Evolutionary conservation across 1,284 basidiomycete species (phyloP).

Genomic region (Fomitopsis betulina): DNA sequence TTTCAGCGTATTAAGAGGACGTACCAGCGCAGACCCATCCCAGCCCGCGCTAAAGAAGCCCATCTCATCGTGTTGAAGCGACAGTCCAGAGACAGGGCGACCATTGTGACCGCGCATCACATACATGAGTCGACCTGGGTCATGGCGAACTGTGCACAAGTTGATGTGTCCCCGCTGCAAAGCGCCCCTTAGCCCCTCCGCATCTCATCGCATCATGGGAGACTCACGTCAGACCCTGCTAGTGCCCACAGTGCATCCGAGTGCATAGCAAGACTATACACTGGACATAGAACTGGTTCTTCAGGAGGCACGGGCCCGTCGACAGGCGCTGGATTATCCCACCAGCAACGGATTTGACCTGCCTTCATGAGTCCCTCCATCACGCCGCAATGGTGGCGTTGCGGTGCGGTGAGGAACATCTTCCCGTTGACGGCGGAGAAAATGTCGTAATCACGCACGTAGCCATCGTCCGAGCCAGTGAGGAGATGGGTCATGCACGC

Average conservation of each 20-base stretch:
- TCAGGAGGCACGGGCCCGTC: slow-evolving; percentile 30
- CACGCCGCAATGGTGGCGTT: slow-evolving; percentile 83
- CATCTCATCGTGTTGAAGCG: slow-evolving; percentile 78
- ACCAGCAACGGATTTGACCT: slow-evolving; percentile 86
- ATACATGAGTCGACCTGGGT: slow-evolving; percentile 79
- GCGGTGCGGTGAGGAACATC: slow-evolving; percentile 84
- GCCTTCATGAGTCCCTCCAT: slow-evolving; percentile 92
- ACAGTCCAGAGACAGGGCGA: slow-evolving; percentile 78
- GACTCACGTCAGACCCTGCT: slow-evolving; percentile 76
- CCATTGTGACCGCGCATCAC: slow-evolving; percentile 72
- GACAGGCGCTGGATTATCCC: slow-evolving; percentile 64
- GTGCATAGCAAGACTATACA: slow-evolving; percentile 86
- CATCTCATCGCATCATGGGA: neutral
- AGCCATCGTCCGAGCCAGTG: slow-evolving; percentile 92
- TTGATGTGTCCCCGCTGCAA: slow-evolving; percentile 80
- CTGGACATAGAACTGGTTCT: slow-evolving; percentile 58
- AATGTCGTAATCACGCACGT: slow-evolving; percentile 91
- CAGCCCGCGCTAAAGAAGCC: slow-evolving; percentile 89
- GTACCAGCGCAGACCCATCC: slow-evolving; percentile 87
- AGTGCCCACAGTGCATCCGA: slow-evolving; percentile 89
- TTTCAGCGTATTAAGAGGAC: slow-evolving; percentile 20
- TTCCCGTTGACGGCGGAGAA: slow-evolving; percentile 87
- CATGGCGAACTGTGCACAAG: slow-evolving; percentile 89
- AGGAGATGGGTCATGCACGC: slow-evolving; percentile 87
- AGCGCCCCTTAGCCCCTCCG: neutral